These are phyloP conservation scores for Cyberlindnera mycetangii DNA, from an alignment of 805 yeast species.

Conservation along the genomic window DNA sequence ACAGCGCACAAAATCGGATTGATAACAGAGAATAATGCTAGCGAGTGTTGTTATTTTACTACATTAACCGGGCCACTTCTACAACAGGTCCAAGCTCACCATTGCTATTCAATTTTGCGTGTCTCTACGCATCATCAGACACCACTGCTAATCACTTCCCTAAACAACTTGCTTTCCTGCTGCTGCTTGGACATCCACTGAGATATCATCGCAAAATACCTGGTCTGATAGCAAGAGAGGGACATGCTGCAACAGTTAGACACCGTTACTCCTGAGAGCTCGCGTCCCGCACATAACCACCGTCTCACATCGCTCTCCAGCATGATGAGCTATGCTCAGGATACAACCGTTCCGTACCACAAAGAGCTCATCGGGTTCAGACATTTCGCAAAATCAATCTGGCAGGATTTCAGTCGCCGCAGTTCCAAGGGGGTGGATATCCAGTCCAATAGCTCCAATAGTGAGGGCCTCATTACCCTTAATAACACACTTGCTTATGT, in stretches of 20 bases:
- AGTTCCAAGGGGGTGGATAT: not conserved
- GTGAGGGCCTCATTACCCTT: constrained; percentile 1
- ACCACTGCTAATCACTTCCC: too few relatives aligned
- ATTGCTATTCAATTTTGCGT: too few relatives aligned
- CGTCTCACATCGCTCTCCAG: constrained; percentile 2
- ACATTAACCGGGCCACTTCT: too few relatives aligned
- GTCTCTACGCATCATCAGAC: too few relatives aligned
- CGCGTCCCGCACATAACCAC: not conserved
- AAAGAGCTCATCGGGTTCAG: constrained; percentile 12
- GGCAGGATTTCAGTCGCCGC: constrained; percentile 1
- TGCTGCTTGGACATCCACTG: too few relatives aligned
- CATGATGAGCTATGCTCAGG: not conserved
- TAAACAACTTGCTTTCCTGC: too few relatives aligned
- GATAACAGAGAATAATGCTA: too few relatives aligned
- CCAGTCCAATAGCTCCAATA: not conserved
- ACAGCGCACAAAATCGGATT: too few relatives aligned
- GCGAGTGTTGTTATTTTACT: too few relatives aligned
- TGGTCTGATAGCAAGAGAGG: too few relatives aligned
- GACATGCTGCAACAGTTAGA: not conserved
- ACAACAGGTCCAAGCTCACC: too few relatives aligned
- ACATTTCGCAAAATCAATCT: constrained; percentile 4
- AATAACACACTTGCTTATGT: constrained; percentile 3
- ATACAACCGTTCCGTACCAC: not conserved
- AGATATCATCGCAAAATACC: too few relatives aligned
- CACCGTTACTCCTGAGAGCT: not conserved